phyloP scores from a whole-genome alignment of 768 basidiomycete genomes.

The Rhizopogon rudus region DNA sequence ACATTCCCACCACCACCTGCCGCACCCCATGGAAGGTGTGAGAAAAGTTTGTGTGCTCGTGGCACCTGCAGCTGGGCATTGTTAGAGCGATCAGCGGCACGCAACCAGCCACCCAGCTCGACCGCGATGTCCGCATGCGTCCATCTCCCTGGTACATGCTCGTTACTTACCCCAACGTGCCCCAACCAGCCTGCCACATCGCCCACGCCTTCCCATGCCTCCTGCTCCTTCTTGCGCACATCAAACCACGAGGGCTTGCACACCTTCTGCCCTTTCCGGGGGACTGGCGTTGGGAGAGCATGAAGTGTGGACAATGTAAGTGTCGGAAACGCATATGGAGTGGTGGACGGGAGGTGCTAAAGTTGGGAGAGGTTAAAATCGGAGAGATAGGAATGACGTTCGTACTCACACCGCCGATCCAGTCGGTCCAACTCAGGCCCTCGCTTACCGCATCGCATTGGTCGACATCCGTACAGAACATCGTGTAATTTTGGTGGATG shows the following conservation, averaged over 20 bases:
- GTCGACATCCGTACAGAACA: conserved; percentile 76
- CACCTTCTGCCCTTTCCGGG: conserved; percentile 72
- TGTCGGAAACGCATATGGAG: conserved; percentile 82
- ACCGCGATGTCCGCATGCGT: conserved; percentile 43
- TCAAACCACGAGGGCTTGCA: conserved; percentile 88
- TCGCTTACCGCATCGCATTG: conserved; percentile 68
- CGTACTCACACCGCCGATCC: conserved; percentile 49
- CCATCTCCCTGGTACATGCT: conserved; percentile 39
- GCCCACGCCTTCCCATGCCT: conserved; percentile 55
- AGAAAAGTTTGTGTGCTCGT: conserved; percentile 45
- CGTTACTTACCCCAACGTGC: conserved; percentile 14
- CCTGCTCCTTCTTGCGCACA: conserved; percentile 46
- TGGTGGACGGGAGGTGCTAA: conserved; percentile 63
- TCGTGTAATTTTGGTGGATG: conserved; percentile 89
- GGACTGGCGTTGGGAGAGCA: conserved; percentile 82
- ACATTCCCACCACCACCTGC: conserved; percentile 17
- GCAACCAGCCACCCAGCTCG: conserved; percentile 57
- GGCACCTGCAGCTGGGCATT: conserved; percentile 7
- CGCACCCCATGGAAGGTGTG: conserved; percentile 41
- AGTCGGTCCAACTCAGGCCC: conserved; percentile 74
- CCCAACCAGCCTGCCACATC: conserved; percentile 55
- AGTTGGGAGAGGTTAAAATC: not conserved
- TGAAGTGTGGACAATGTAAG: conserved; percentile 81
- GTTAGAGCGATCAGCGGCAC: conserved; percentile 34
- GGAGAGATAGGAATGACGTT: not conserved